Conservation (phyloP, 2,329 filamentous ascomycete species). For the Epichloe gansuensis region DNA sequence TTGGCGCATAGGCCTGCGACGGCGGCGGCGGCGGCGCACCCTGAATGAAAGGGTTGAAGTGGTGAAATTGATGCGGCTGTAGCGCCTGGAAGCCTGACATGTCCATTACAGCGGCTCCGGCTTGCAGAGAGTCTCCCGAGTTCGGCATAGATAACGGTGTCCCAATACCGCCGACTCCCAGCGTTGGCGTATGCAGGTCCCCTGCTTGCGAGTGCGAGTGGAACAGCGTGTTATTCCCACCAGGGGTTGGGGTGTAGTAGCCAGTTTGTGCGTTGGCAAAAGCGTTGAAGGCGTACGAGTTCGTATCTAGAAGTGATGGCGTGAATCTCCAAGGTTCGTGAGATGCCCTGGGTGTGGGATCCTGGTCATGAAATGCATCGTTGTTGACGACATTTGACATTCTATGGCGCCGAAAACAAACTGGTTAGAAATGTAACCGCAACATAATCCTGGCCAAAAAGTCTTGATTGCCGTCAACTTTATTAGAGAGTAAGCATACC, state of each 20-base stretch:
- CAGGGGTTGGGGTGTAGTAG: slow-evolving; percentile 81
- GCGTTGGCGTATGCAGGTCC: slow-evolving; percentile 72
- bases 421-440: background rate
- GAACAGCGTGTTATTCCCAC: slow-evolving; percentile 66
- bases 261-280: slow-evolving; percentile 70
- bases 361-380: slow-evolving; percentile 49
- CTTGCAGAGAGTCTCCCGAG: slow-evolving; percentile 51
- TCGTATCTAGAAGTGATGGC: slow-evolving; percentile 76
- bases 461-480: background rate
- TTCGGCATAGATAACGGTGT: slow-evolving; percentile 72
- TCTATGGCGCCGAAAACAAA: slow-evolving; percentile 7
- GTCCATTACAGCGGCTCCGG: slow-evolving; percentile 45
- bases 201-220: slow-evolving; percentile 71
- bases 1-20: slow-evolving; percentile 56
- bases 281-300: slow-evolving; percentile 64
- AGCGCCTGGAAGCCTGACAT: slow-evolving; percentile 54
- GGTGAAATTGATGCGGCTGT: slow-evolving; percentile 47
- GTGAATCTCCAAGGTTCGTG: slow-evolving; percentile 81
- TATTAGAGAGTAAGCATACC: slow-evolving; percentile 13
- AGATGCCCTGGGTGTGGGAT: slow-evolving; percentile 68
- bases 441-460: background rate
- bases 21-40: slow-evolving; percentile 41
- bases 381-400: slow-evolving; percentile 13
- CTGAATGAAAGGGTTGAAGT: slow-evolving; percentile 60
- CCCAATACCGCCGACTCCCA: slow-evolving; percentile 60